These are phyloP conservation scores for Pseudisothecium myosuroides DNA, from an alignment of 225 moss, liverwort and hornwort species.

Conservation along the genomic window DNA sequence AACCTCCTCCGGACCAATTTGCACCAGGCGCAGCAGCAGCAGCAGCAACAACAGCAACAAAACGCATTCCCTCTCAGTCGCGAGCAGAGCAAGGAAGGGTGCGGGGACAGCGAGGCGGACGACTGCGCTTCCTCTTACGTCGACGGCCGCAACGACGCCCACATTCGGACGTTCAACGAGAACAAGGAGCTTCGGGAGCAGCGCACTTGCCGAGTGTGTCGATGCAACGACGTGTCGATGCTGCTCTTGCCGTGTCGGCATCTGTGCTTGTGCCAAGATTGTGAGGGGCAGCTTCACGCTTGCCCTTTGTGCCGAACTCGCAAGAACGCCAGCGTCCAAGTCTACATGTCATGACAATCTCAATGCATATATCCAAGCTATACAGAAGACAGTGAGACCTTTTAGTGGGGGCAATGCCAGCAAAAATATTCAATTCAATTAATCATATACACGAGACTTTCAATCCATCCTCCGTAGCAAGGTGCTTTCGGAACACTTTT, in stretches of 20 bases:
- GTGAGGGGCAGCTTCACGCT: constrained; percentile 58
- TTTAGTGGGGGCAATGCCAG: not conserved
- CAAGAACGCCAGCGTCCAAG: constrained; percentile 87
- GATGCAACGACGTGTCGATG: constrained; percentile 88
- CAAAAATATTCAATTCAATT: not conserved
- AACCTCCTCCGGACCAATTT: constrained; percentile 49
- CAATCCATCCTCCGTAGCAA: not conserved
- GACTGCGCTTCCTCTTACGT: constrained; percentile 90
- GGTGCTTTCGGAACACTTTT: not conserved
- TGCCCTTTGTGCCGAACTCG: constrained; percentile 77
- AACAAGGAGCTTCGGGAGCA: constrained; percentile 92
- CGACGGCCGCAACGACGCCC: constrained; percentile 62
- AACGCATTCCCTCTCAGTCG: constrained; percentile 53
- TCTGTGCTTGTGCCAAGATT: constrained; percentile 85
- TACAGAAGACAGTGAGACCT: not conserved
- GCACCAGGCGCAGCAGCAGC: constrained; percentile 49
- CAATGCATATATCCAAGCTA: not conserved
- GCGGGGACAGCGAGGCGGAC: constrained; percentile 85
- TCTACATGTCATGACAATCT: constrained; percentile 68
- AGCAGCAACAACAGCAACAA: not conserved
- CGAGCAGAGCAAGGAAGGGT: constrained; percentile 90
- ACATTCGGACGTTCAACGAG: constrained; percentile 63
- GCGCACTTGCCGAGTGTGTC: constrained; percentile 80
- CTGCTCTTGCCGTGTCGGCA: constrained; percentile 87
- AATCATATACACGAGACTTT: not conserved